phyloP scores from a whole-genome alignment of 2,329 filamentous ascomycete species.

The Alternaria hordeiaustralica region DNA sequence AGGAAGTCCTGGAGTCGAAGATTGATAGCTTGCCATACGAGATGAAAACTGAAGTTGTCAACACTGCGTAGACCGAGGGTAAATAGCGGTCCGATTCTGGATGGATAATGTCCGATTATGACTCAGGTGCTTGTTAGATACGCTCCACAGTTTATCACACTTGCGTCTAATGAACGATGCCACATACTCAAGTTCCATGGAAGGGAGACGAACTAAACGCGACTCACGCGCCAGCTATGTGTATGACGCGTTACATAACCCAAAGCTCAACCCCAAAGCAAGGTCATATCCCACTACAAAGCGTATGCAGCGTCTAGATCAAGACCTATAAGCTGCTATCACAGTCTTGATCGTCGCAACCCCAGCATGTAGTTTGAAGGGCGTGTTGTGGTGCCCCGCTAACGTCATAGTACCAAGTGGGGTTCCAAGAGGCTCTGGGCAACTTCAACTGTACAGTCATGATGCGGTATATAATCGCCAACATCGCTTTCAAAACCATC shows the following conservation, averaged over 20 bases:
- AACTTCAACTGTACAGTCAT: background rate
- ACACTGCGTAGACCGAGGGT: background rate
- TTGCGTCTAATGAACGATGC: background rate
- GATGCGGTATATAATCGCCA: background rate
- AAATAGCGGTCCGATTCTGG: background rate
- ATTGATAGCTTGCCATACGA: constrained; percentile 40
- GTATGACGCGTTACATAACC: background rate
- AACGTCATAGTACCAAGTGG: constrained; percentile 22
- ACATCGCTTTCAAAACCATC: background rate
- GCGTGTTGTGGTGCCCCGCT: constrained; percentile 20
- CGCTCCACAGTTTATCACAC: background rate
- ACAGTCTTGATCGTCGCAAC: background rate
- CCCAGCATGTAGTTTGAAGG: constrained; percentile 15
- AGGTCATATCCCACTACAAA: background rate
- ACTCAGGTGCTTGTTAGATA: background rate
- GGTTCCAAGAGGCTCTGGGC: constrained; percentile 4
- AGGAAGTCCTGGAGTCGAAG: constrained; percentile 53
- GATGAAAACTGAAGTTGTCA: constrained; percentile 29
- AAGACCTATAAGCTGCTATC: background rate
- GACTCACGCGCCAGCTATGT: background rate
- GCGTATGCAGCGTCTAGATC: constrained; percentile 10
- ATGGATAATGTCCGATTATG: background rate
- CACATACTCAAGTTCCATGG: background rate
- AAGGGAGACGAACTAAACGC: background rate
- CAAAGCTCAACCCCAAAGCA: background rate